phyloP scores from a whole-genome alignment of 2,329 filamentous ascomycete genomes.

The Monosporascus sp. region DNA sequence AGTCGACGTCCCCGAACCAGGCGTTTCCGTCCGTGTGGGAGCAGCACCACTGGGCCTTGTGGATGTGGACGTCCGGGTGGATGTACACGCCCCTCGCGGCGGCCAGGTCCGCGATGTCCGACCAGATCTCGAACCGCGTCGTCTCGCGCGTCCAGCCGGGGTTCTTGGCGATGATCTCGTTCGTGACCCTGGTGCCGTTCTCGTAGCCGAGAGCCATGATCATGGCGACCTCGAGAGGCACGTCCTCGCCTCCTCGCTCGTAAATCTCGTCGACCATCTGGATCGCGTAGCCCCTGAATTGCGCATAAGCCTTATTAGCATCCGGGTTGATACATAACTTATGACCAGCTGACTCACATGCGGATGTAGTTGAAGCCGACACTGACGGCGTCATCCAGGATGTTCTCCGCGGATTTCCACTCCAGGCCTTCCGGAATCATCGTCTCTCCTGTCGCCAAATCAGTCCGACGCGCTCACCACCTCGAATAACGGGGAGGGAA shows the following conservation, averaged over 20 bases:
- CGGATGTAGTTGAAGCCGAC: conserved; percentile 52
- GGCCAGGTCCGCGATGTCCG: conserved; percentile 29
- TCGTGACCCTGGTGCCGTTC: conserved; percentile 43
- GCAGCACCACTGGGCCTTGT: conserved; percentile 41
- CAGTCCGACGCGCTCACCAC: conserved; percentile 6
- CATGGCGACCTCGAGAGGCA: conserved; percentile 33
- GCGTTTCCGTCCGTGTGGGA: conserved; percentile 43
- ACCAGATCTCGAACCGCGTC: conserved; percentile 40
- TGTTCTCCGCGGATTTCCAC: conserved; percentile 43
- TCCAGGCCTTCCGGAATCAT: conserved; percentile 54
- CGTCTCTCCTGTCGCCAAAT: conserved; percentile 33
- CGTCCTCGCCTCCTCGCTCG: conserved; percentile 32
- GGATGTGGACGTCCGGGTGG: conserved; percentile 36
- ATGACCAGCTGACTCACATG: conserved; percentile 24
- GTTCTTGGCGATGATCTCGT: conserved; percentile 44
- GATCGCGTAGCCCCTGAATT: conserved; percentile 43
- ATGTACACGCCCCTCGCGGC: conserved; percentile 31
- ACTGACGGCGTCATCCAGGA: conserved; percentile 42
- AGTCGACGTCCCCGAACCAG: conserved; percentile 52
- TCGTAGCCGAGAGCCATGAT: conserved; percentile 35
- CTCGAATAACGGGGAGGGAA: too few relatives aligned
- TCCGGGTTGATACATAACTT: neutral
- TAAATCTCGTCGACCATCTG: conserved; percentile 49
- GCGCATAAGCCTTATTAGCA: conserved; percentile 3
- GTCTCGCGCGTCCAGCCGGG: conserved; percentile 42